Base-by-base conservation (phyloP, 352 stramenopile species). In the Pythium periplocum region DNA sequence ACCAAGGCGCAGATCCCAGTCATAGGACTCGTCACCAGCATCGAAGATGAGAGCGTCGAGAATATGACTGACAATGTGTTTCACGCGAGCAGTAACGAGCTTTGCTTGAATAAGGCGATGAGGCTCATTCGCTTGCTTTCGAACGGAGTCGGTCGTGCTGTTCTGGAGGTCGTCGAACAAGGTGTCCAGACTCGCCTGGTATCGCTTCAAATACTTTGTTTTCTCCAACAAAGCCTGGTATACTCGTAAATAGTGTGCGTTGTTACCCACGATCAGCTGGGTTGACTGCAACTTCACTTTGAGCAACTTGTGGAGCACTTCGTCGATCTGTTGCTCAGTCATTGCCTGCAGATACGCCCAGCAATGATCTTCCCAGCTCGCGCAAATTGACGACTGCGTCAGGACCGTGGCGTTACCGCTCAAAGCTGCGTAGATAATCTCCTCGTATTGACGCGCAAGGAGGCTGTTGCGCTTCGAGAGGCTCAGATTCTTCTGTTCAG, bases 301-400 rank as follows among this genome's bases (percentile, higher is more conserved):
- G 2, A 90, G 61, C 33, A 93, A 57, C 38, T 85, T 83, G 51
- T 75, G 69, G 30, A 93, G 48, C 2, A 75, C 68, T 36, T 88
- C 78, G 45, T 95, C 84, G n/a, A 87, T 57, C 55, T 90, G 66
- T 12, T 83, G 69, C 37, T 90, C 80, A 2, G 68, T 83, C 37
- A 88, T 83, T 4, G 70, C 80, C 26, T 84, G 68, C 5, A 93
- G 53, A 53, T 86, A 86, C 17, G 80, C 82, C 84, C 84, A 95
- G 53, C 82, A 88, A 51, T 95, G 84, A 46, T 95, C 80, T 51
- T 95, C 84, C 84, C 84, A 95, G 35, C 43, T 88, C 46, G 86
- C 78, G 33, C 80, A 92, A n/a, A 90, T 45, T 43, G 72, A 62
- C 12, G 78, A 91, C 44, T 74, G 68, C 1, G 75, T 73, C 53